Evolutionary conservation across 441 rosid species (phyloP), one percentile per base, ranked within the genome.

Genomic region (Brassica balearica): DNA sequence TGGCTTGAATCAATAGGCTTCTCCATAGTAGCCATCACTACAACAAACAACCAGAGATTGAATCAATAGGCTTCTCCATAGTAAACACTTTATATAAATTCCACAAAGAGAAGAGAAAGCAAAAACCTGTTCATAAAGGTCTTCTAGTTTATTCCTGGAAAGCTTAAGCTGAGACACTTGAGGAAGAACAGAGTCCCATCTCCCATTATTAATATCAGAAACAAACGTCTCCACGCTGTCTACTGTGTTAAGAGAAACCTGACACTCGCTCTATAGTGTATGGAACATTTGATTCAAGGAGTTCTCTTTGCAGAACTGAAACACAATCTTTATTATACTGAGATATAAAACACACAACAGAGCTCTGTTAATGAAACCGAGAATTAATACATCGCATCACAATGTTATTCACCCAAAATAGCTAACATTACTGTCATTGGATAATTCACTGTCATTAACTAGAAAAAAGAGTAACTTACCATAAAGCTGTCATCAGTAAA

Each of bases 141-240:
- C 99, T 80, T 96, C 98, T 41, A 96, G 82, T 76, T 85, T 97
- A 78, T 93, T 85, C 87, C 98, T 87, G 22, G 98, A 96, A 62
- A 95, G 97, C 88, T 94, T 96, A 65, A 96, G 98, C 72, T 93
- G 99, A 32, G 98, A 87, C n/a, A 96, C 96, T 74, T 96, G 99
- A 79, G 99, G 97, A 83, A 96, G 79, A 15, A 93, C 88, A 0
- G 97, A 92, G 75, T 96, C 98, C 98, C 98, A 94, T 77, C 97
- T 84, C 27, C 27, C 27, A 25, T 25, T 25, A 25, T 25, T 25
- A 25, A 25, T 25, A 25, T 25, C 27, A 25, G 27, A 25, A 25
- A 25, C 27, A 25, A 25, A 25, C 27, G 27, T 25, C 27, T 25
- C 27, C 27, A 25, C 27, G 27, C 27, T 25, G 27, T 25, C 27